Conservation (phyloP, 2,329 filamentous ascomycete species). For the Cladophialophora bantiana region DNA sequence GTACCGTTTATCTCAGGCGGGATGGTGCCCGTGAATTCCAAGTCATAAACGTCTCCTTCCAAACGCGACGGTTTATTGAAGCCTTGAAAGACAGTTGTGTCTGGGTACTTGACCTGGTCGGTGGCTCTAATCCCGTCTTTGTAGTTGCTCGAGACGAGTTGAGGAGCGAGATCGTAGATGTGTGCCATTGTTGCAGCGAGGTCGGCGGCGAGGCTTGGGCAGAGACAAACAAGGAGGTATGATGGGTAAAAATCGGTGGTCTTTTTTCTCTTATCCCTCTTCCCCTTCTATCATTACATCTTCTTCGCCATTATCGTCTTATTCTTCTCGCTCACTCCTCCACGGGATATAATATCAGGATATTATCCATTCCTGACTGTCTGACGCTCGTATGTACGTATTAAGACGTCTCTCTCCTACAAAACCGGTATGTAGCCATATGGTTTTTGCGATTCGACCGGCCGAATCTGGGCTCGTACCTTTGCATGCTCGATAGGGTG, state of each 20-base stretch:
- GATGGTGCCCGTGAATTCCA: constrained; percentile 50
- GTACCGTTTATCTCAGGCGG: constrained; percentile 54
- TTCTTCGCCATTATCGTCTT: too few species aligned
- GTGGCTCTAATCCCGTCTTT: constrained; percentile 25
- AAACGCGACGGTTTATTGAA: constrained; percentile 51
- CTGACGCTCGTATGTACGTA: too few species aligned
- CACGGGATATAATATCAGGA: not conserved
- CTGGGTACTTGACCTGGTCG: constrained; percentile 31
- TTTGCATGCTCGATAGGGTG: too few species aligned
- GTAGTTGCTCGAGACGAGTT: constrained; percentile 23
- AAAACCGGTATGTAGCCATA: too few species aligned
- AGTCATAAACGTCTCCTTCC: constrained; percentile 44
- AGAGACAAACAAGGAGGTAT: not conserved
- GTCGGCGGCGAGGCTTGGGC: not conserved
- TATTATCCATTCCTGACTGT: not conserved
- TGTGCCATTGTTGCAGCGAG: constrained; percentile 29
- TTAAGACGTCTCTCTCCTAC: too few species aligned
- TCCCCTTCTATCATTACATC: too few species aligned
- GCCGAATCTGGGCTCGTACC: too few species aligned
- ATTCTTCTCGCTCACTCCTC: not conserved
- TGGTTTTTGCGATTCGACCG: too few species aligned
- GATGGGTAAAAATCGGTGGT: not conserved
- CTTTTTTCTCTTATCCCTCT: too few species aligned
- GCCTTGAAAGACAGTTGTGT: constrained; percentile 40
- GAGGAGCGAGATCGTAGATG: constrained; percentile 35